These are phyloP conservation scores for Candida sojae DNA, from an alignment of 1,139 yeast genomes.

Conservation along the genomic window DNA sequence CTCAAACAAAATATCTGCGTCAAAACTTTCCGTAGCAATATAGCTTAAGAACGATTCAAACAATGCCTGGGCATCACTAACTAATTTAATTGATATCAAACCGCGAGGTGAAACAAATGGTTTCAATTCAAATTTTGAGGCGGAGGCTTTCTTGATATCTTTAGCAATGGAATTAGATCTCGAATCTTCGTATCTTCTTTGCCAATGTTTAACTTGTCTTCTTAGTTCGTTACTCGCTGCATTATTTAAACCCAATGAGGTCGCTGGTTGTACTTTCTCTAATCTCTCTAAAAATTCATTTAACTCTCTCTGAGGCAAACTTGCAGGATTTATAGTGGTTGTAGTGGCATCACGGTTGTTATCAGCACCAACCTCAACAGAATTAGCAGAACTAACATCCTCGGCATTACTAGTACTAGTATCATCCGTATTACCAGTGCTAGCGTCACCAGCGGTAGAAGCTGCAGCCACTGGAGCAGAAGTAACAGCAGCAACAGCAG, in stretches of 20 bases:
- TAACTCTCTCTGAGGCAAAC: slow-evolving; percentile 18
- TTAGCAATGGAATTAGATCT: slow-evolving; percentile 31
- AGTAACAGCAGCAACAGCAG: slow-evolving; percentile 8
- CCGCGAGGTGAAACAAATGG: slow-evolving; percentile 42
- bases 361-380: not conserved
- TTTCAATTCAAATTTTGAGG: slow-evolving; percentile 27
- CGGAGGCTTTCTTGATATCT: slow-evolving; percentile 22
- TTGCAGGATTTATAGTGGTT: slow-evolving; percentile 1
- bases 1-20: slow-evolving; percentile 52
- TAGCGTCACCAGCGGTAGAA: not conserved
- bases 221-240: slow-evolving; percentile 26
- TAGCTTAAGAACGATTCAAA: slow-evolving; percentile 46
- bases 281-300: slow-evolving; percentile 32
- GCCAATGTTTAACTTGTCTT: slow-evolving; percentile 44
- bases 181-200: slow-evolving; percentile 45
- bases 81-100: slow-evolving; percentile 42
- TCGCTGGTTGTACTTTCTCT: slow-evolving; percentile 20
- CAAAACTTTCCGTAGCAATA: slow-evolving; percentile 33
- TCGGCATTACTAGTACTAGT: not conserved
- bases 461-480: slow-evolving; percentile 1
- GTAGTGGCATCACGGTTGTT: not conserved
- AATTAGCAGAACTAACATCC: not conserved
- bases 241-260: slow-evolving; percentile 17
- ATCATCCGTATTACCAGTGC: not conserved
- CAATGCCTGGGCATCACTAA: slow-evolving; percentile 48